phyloP scores from a whole-genome alignment of 108 stramenopile species.

The Nannochloropsis granulata region DNA sequence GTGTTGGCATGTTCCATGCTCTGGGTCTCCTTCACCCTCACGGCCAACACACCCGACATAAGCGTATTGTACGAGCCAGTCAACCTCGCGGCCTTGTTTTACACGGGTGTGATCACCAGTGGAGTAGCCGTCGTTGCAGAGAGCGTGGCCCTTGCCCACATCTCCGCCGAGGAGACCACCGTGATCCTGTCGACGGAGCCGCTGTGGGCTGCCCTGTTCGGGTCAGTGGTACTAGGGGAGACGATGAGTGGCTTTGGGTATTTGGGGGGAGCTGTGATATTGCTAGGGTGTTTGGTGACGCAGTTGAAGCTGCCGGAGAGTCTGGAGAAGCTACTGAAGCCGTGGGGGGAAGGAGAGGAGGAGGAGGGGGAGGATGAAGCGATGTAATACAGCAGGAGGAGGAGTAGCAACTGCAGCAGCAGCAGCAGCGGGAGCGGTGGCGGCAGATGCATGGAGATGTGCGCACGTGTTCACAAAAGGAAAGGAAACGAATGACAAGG shows the following conservation, averaged over 20 bases:
- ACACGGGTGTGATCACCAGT: conserved; percentile 72
- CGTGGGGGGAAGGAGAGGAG: background rate
- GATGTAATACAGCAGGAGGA: background rate
- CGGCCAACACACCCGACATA: background rate
- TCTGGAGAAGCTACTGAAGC: background rate
- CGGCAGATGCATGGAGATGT: no score
- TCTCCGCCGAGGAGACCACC: conserved; percentile 73
- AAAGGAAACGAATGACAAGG: no score
- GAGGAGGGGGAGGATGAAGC: background rate
- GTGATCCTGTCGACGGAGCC: conserved; percentile 76
- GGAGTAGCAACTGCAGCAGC: background rate
- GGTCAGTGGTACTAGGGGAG: conserved; percentile 58
- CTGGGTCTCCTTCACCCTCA: conserved; percentile 22
- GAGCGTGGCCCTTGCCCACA: conserved; percentile 60
- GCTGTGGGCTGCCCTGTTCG: conserved; percentile 65
- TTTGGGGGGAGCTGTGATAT: background rate
- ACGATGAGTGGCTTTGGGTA: conserved; percentile 17
- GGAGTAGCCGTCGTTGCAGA: conserved; percentile 72
- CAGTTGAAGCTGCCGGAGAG: background rate
- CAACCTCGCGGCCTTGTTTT: conserved; percentile 47
- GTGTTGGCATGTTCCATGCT: conserved; percentile 46
- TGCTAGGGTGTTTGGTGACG: background rate
- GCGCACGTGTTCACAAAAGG: no score
- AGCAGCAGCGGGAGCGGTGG: background rate
- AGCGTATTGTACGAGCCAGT: conserved; percentile 24